These are phyloP conservation scores for Quercus bicolor DNA, from an alignment of 306 rosid species.

Conservation along the genomic window DNA sequence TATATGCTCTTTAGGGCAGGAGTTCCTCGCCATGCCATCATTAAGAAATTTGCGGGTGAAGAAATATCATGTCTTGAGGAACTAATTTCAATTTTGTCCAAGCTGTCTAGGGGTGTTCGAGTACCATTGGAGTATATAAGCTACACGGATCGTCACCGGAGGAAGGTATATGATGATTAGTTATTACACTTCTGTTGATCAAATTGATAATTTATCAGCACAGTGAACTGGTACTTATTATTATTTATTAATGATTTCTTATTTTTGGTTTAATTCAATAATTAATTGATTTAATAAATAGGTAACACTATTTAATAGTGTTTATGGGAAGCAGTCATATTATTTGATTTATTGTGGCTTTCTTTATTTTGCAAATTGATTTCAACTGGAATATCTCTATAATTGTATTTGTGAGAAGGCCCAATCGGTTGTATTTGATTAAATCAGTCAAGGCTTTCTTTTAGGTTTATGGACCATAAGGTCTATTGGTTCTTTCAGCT, in stretches of 20 bases:
- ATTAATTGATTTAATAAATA: background rate
- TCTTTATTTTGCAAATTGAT: too few species aligned
- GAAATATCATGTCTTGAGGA: slow-evolving; percentile 77
- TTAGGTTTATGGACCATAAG: background rate
- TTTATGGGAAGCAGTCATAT: too few species aligned
- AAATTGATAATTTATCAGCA: background rate
- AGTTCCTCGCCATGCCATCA: slow-evolving; percentile 93
- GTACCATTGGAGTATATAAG: slow-evolving; percentile 85
- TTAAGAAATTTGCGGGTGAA: slow-evolving; percentile 89
- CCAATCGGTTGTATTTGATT: too few species aligned
- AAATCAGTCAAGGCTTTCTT: too few species aligned
- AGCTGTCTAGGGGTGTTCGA: slow-evolving; percentile 79
- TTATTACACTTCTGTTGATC: background rate
- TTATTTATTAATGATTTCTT: background rate
- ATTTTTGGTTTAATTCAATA: background rate
- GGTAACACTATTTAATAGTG: background rate
- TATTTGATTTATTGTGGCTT: too few species aligned
- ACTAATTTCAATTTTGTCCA: slow-evolving; percentile 62
- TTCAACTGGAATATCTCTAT: too few species aligned
- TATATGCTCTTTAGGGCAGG: slow-evolving; percentile 93
- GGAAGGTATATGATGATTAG: slow-evolving; percentile 62
- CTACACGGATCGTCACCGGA: slow-evolving; percentile 79
- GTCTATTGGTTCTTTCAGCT: background rate
- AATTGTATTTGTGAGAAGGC: too few species aligned
- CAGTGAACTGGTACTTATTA: slow-evolving; percentile 1